A percentile compares a stretch with the other conserved stretches of the same genome.
phyloP scores from a whole-genome alignment of 805 yeast genomes.

The Teunomyces panamensis region DNA sequence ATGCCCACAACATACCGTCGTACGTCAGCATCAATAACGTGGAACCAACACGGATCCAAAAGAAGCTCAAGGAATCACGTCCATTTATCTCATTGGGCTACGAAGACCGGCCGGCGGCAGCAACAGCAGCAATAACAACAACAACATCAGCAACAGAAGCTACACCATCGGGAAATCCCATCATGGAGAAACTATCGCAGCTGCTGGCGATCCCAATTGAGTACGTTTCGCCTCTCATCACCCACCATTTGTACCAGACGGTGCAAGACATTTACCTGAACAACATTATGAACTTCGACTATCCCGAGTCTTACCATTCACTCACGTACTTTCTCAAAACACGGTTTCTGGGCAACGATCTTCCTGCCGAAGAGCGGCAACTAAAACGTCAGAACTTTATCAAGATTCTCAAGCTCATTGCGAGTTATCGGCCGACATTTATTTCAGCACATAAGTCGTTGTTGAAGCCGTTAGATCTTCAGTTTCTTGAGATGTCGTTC shows the following conservation, averaged over 20 bases:
- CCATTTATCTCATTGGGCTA: constrained; percentile 42
- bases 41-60: constrained; percentile 4
- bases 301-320: constrained; percentile 62
- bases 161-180: background rate
- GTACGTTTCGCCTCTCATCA: constrained; percentile 55
- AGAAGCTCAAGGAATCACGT: constrained; percentile 25
- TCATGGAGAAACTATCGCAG: constrained; percentile 6
- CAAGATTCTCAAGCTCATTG: constrained; percentile 54
- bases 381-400: constrained; percentile 32
- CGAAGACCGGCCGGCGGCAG: constrained; percentile 3
- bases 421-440: constrained; percentile 70
- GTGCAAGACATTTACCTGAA: constrained; percentile 49
- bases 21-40: constrained; percentile 7
- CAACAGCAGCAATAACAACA: background rate
- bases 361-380: constrained; percentile 27
- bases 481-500: constrained; percentile 47
- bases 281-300: constrained; percentile 52
- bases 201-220: constrained; percentile 19
- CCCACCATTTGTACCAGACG: constrained; percentile 54
- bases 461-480: constrained; percentile 63
- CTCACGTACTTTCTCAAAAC: constrained; percentile 52
- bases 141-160: background rate
- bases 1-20: background rate
- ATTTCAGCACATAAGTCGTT: constrained; percentile 72
- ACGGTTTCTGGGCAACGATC: constrained; percentile 53